Percentiles rank a stretch among this genome's conserved stretches.
Conservation (phyloP, 768 basidiomycete genomes). For the Nevesoporus exiguus region DNA sequence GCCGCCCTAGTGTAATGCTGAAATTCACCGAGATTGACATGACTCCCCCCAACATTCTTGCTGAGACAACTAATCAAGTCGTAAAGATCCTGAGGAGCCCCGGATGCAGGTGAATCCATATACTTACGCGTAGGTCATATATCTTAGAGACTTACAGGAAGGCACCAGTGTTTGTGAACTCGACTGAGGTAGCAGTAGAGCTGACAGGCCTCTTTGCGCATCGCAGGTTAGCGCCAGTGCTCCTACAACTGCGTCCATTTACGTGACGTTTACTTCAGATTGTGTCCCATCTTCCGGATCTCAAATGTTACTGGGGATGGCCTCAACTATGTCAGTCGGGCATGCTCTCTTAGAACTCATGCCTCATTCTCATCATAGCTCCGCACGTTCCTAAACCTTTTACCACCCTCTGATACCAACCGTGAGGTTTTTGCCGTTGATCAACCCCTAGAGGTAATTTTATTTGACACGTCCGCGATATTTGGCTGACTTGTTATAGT, state of each 20-base stretch:
- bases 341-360: not conserved
- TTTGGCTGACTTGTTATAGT: conserved; percentile 42
- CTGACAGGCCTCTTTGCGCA: conserved; percentile 69
- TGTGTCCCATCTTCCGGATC: conserved; percentile 88
- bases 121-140: not conserved
- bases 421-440: conserved; percentile 75
- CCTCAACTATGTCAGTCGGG: conserved; percentile 60
- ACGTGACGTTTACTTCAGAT: conserved; percentile 38
- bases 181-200: conserved; percentile 76
- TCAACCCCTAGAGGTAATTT: conserved; percentile 70
- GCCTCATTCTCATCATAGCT: conserved; percentile 43
- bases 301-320: conserved; percentile 97
- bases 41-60: conserved; percentile 89
- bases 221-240: conserved; percentile 51
- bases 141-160: conserved; percentile 47
- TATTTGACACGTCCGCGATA: not conserved
- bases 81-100: conserved; percentile 90
- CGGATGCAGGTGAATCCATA: conserved; percentile 69
- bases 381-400: conserved; percentile 84
- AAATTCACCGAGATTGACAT: conserved; percentile 68
- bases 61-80: conserved; percentile 91
- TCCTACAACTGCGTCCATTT: not conserved
- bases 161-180: conserved; percentile 80
- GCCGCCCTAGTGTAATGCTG: conserved; percentile 2
- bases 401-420: conserved; percentile 85